Base-by-base conservation (phyloP, 208 protist species). In the Trypanosoma brucei region DNA sequence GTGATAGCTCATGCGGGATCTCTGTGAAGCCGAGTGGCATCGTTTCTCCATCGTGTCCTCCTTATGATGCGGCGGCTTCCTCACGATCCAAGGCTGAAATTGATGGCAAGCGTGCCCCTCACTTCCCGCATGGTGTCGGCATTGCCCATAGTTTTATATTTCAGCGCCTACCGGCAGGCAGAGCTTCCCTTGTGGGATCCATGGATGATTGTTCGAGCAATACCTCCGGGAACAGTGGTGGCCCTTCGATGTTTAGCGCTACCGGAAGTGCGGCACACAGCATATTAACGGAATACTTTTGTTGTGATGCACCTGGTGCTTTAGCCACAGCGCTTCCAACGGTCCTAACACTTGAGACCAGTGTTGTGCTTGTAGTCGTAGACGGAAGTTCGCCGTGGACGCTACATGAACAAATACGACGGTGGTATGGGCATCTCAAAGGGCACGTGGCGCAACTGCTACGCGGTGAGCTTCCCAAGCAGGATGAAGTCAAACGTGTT, bases 281-380 rank as follows among this genome's bases (percentile, higher is more conserved):
- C 30, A 70, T 73, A 35, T 72, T 75, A 3, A 78, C 78, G 7
- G 89, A 92, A 65, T 92, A 91, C 50, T 95, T 88, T 60, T 92
- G 86, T 70, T 95, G 89, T 62, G 89, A 95, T 72, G 76, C 69
- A 30, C 75, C 78, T 2, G 85, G 84, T 49, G 84, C 82, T 33
- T 71, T 95, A n/a, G 35, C 76, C 38, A 76, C 75, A 56, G 89
- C 89, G 30, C 70, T 95, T 35, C 89, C 89, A 7, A 80, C 79
- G 4, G 57, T 91, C 4, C 69, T 81, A 45, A 64, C 84, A 5
- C 62, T 95, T 37, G 61, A 88, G 45, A 78, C 75, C 31, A 76
- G 76, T 35, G 72, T 92, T 22, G 78, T 95, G 37, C 73, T 91
- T 31, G 65, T 93, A 48, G 75, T 89, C 14, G 69, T 95, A n/a